phyloP scores from a whole-genome alignment of 441 rosid species.

The Arabidopsis lyrata region DNA sequence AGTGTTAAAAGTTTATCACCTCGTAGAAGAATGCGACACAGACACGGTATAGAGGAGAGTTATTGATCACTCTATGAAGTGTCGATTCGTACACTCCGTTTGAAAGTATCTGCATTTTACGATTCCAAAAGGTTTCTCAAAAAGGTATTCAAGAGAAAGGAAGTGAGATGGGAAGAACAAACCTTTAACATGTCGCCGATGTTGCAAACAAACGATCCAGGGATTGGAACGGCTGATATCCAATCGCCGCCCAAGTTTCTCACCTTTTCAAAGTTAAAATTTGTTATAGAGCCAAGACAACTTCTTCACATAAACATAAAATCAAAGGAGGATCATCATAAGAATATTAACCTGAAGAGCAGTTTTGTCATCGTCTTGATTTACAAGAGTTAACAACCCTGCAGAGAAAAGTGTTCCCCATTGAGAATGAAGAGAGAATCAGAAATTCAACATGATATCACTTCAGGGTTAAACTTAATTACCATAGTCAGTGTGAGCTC shows the following conservation, averaged over 20 bases:
- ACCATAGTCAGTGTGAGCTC: conserved; percentile 93
- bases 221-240: conserved; percentile 86
- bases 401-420: conserved; percentile 13
- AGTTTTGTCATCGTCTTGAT: conserved; percentile 86
- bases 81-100: conserved; percentile 86
- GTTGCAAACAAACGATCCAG: conserved; percentile 90
- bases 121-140: conserved; percentile 18
- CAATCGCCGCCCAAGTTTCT: conserved; percentile 77
- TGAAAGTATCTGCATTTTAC: conserved; percentile 63
- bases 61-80: conserved; percentile 74
- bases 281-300: background rate
- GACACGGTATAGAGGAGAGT: conserved; percentile 63
- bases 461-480: conserved; percentile 24
- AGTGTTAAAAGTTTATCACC: conserved; percentile 49
- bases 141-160: conserved; percentile 10
- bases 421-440: conserved; percentile 27
- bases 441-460: conserved; percentile 5
- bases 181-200: conserved; percentile 97
- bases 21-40: conserved; percentile 81
- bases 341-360: conserved; percentile 76
- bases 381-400: conserved; percentile 90
- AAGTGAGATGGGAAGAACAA: conserved; percentile 5
- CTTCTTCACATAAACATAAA: background rate
- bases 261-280: conserved; percentile 53
- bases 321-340: background rate